Percentiles rank a stretch among this genome's conserved stretches.
These are phyloP conservation scores for Arthrobotrys entomopaga DNA, from an alignment of 2,329 filamentous ascomycete genomes.

Conservation along the genomic window DNA sequence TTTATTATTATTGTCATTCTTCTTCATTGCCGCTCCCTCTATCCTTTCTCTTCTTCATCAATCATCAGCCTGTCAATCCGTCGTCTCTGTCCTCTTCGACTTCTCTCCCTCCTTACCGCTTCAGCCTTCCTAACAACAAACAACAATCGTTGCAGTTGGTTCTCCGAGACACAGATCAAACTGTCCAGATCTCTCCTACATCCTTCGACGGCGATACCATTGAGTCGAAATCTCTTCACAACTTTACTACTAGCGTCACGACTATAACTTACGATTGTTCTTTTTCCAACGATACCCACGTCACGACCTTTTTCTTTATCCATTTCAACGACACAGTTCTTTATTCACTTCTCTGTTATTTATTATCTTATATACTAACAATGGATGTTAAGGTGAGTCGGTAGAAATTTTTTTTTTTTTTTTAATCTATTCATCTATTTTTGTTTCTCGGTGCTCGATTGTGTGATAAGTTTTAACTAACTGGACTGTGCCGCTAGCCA, in stretches of 20 bases:
- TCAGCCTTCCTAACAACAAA: not conserved
- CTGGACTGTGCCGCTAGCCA: constrained; percentile 1
- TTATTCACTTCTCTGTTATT: constrained; percentile 4
- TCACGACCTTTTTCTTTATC: constrained; percentile 44
- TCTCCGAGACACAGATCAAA: not conserved
- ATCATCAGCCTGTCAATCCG: constrained; percentile 6
- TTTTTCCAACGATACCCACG: constrained; percentile 3
- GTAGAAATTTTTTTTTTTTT: not conserved
- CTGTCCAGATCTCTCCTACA: constrained; percentile 33
- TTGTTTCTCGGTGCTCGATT: not conserved
- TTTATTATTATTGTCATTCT: constrained; percentile 55
- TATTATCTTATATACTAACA: constrained; percentile 6
- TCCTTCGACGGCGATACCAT: constrained; percentile 46
- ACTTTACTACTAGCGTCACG: constrained; percentile 44
- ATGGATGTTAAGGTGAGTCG: constrained; percentile 42
- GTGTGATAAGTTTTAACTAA: too few species aligned
- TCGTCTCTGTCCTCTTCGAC: not conserved
- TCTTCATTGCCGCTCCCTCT: constrained; percentile 14
- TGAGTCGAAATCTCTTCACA: constrained; percentile 43
- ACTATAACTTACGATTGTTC: constrained; percentile 2
- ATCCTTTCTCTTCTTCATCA: constrained; percentile 15
- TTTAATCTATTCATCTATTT: not conserved
- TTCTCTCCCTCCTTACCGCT: not conserved
- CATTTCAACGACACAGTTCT: constrained; percentile 13
- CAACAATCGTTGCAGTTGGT: not conserved